A percentile compares a stretch with the other conserved stretches of the same genome.
phyloP scores from a whole-genome alignment of 1,284 basidiomycete genomes.

The Ustilago xerochloae region DNA sequence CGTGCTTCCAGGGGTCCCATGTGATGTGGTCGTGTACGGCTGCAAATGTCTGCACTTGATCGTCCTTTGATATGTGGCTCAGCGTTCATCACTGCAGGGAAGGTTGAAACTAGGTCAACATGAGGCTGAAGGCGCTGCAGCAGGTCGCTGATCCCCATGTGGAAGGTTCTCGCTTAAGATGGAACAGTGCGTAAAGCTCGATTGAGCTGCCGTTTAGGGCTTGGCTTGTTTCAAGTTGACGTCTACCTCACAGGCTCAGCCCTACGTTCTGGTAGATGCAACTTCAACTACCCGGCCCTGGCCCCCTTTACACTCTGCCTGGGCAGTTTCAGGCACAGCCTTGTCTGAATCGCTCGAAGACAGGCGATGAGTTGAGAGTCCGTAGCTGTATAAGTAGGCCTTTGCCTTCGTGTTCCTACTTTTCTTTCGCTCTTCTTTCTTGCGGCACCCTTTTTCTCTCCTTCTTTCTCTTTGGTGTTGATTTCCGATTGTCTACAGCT shows the following conservation, averaged over 20 bases:
- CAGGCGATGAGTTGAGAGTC: background rate
- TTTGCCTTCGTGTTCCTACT: too few species aligned
- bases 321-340: background rate
- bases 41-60: too few species aligned
- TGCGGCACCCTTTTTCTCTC: conserved; percentile 15
- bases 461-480: conserved; percentile 14
- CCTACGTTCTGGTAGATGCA: conserved; percentile 14
- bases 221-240: background rate
- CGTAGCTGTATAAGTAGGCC: conserved; percentile 30
- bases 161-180: background rate
- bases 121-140: background rate
- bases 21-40: too few species aligned
- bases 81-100: too few species aligned
- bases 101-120: too few species aligned
- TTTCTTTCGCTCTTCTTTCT: background rate
- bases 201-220: background rate
- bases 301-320: conserved; percentile 1
- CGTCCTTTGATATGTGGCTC: too few species aligned
- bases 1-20: too few species aligned
- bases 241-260: background rate
- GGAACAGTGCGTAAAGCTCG: background rate
- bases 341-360: background rate
- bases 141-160: background rate
- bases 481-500: conserved; percentile 20
- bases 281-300: conserved; percentile 7